Percentiles rank a stretch among this genome's conserved stretches.
Evolutionary conservation across 2,329 filamentous ascomycete genomes (phyloP).

Genomic region (Paracoccidioides brasiliensis): DNA sequence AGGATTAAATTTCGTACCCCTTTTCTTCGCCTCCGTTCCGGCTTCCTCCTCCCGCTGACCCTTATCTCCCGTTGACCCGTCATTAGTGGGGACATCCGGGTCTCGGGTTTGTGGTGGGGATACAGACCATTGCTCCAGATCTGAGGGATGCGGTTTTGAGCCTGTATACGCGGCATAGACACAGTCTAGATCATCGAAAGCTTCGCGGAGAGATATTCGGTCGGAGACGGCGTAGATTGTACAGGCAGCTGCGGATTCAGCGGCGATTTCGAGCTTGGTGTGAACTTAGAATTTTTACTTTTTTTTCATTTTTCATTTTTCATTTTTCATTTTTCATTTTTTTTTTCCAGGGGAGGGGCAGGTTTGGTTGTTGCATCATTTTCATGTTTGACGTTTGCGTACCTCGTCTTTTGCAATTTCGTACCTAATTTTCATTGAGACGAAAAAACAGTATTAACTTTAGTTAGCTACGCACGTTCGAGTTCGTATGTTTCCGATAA

Average conservation of each 20-base stretch:
- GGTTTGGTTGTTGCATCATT: neutral
- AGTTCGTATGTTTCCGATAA: too few species aligned
- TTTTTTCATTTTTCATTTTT: neutral
- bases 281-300: neutral
- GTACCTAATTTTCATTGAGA: constrained; percentile 19
- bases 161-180: constrained; percentile 25
- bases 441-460: neutral
- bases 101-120: neutral
- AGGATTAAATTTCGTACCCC: constrained; percentile 21
- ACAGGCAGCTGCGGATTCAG: constrained; percentile 32
- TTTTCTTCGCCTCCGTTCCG: constrained; percentile 2
- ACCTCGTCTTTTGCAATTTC: constrained; percentile 34
- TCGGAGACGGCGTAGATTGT: constrained; percentile 36
- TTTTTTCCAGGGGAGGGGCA: too few species aligned
- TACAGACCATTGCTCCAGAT: constrained; percentile 6
- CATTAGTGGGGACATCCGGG: neutral
- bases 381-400: neutral
- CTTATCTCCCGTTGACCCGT: neutral
- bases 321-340: too few species aligned
- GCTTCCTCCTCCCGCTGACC: constrained; percentile 3
- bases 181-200: constrained; percentile 27
- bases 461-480: neutral
- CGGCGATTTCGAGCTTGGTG: constrained; percentile 33
- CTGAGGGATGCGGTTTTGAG: neutral
- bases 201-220: constrained; percentile 34